Base-by-base conservation (phyloP, 192 early-diverging fungal species). In the Glomus cerebriforme region DNA sequence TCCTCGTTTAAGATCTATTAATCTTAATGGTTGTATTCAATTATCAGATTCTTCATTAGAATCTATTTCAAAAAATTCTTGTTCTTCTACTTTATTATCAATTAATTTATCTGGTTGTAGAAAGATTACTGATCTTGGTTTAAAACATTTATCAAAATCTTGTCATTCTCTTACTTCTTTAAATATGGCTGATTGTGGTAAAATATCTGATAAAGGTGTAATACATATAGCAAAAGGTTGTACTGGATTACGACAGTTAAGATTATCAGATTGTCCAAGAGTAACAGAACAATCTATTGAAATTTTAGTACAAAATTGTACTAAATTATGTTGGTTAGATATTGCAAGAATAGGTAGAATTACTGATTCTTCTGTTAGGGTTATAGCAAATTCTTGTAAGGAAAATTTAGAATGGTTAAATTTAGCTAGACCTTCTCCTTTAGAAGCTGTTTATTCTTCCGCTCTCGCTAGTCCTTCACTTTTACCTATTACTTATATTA, bases 21-120 rank as follows among this genome's bases (percentile, higher is more conserved):
- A 37, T 19, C 34, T 68, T 7, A 68, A 22, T 39, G 22, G 32
- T 9, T 68, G 66, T 68, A 39, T 6, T 2, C 66, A 68, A 7
- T 32, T 68, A 10, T 68, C 66, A 7, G 66, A 68, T 68, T 4
- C 32, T 24, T 37, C 66, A 2, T 37, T 68, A 34, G 66, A 68
- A n/a, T 17, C 1, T 37, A 8, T 68, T n/a, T 35, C 66, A 22
- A 68, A 35, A n/a, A 17, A 68, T 68, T 34, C 31, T 37, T 68
- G 66, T 39, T 32, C 66, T 22, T 68, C 66, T 7, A 22, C 66
- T 39, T 68, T 68, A 34, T 8, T 37, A 37, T 80, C 82, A 3
- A 70, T 88, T 17, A 81, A 85, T 63, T 37, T 88, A 10, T 75
- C 79, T 45, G 81, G 85, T 19, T 88, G 87, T 63, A 73, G 59